Base-by-base conservation (phyloP, 805 yeast species). In the Starmerella apis region DNA sequence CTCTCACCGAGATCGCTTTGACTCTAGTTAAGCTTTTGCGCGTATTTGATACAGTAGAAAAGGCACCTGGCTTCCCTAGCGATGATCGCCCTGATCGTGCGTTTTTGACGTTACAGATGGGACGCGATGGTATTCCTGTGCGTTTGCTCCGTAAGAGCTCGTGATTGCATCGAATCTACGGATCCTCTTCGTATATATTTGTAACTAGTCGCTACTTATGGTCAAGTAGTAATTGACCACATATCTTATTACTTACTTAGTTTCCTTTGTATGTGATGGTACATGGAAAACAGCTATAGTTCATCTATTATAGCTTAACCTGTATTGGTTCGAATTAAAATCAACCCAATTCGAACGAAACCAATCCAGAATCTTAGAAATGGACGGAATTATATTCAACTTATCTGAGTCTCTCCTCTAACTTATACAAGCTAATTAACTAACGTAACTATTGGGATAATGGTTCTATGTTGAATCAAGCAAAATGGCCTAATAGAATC, bases 1-100 rank as follows among this genome's bases (percentile, higher is more conserved):
- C 76, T 10, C 67, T 72, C 33, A 71, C 75, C 16, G 76, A 73
- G 57, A 69, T 73, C 6, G 62, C 71, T 9, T 68, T 71, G 51
- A 64, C 70, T 1, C 53, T 73, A 28, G 67, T 65, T 8, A 66
- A 75, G 53, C 59, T 73, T 41, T 56, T 63, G 16, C 70, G 66
- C 54, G 56, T 51, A 43, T 68, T 62, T 53, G 45, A 37, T 33
- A 22, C 24, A 4, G 28, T 57, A n/a, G 51, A 47, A 42, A 44
- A 37, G 27, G 54, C 47, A 10, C 42, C 47, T 3, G 50, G 37
- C 11, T 53, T 50, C 50, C 45, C 44, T 3, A 7, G 11, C n/a
- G 23, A 13, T 14, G 32, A 25, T 4, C 43, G 39, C 18, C 30
- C 14, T n/a, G 47, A 47, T 24, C 41, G 48, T 23, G 38, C 43